These are phyloP conservation scores for Neurospora sp. DNA, from an alignment of 495 filamentous ascomycete species.

Conservation along the genomic window DNA sequence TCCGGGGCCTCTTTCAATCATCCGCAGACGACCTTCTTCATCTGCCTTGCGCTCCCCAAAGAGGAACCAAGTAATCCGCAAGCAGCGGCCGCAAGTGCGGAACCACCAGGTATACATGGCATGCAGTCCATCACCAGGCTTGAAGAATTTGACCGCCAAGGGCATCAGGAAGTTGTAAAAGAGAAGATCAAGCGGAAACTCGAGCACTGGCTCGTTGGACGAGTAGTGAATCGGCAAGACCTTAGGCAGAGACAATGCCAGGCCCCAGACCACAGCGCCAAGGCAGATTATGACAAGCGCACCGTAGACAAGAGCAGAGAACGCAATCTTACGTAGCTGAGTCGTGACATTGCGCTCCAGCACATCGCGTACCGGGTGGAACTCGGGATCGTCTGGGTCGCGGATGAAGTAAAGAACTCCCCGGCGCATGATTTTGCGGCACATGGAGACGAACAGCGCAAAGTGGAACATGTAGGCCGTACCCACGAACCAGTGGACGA, in stretches of 20 bases:
- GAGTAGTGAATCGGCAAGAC: constrained; percentile 90
- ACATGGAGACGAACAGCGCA: constrained; percentile 97
- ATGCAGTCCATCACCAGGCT: constrained; percentile 73
- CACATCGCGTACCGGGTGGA: constrained; percentile 95
- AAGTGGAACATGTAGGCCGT: constrained; percentile 99
- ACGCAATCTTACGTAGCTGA: constrained; percentile 91
- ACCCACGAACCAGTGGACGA: constrained; percentile 97
- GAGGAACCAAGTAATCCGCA: constrained; percentile 84
- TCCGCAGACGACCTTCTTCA: constrained; percentile 57
- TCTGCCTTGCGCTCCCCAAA: constrained; percentile 73
- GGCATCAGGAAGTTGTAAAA: constrained; percentile 97
- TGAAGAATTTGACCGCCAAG: constrained; percentile 66
- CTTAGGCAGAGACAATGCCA: constrained; percentile 51
- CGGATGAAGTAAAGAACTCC: constrained; percentile 98
- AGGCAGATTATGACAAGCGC: constrained; percentile 86
- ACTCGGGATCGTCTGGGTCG: constrained; percentile 95
- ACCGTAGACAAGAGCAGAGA: constrained; percentile 92
- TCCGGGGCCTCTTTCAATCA: constrained; percentile 17
- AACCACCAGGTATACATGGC: constrained; percentile 95
- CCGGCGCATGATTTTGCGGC: constrained; percentile 87
- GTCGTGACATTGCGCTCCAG: constrained; percentile 86
- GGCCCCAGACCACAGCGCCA: constrained; percentile 91
- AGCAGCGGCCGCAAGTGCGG: constrained; percentile 64
- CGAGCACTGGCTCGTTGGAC: constrained; percentile 78
- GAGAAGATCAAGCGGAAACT: constrained; percentile 88